A percentile compares a stretch with the other conserved stretches of the same genome.
Conservation (phyloP, 225 moss, liverwort and hornwort species). For the Asterella californica region DNA sequence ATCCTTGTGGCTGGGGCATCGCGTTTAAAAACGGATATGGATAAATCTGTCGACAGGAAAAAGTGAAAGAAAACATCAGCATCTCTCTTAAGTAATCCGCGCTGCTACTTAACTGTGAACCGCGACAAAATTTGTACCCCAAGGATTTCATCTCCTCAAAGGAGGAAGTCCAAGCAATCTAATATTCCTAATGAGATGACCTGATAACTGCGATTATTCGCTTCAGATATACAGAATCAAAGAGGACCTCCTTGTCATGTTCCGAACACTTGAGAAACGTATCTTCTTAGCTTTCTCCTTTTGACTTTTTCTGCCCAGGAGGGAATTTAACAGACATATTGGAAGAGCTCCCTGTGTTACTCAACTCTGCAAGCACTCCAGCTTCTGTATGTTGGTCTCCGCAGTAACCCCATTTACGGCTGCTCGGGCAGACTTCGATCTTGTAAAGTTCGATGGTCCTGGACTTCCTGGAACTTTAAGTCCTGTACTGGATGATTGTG, state of each 20-base stretch:
- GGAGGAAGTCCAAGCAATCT: not conserved
- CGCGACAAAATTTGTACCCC: not conserved
- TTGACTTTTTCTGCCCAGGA: slow-evolving; percentile 5
- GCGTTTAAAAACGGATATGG: slow-evolving; percentile 20
- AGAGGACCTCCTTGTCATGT: not conserved
- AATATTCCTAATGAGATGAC: not conserved
- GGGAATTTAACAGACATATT: not conserved
- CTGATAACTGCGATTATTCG: not conserved
- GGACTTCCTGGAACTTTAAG: slow-evolving; percentile 24
- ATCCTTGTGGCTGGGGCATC: slow-evolving; percentile 22
- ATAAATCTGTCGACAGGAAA: slow-evolving; percentile 12
- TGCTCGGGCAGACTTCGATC: slow-evolving; percentile 29
- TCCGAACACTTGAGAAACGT: not conserved
- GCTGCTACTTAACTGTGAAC: not conserved
- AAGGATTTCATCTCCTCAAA: not conserved
- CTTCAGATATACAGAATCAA: not conserved
- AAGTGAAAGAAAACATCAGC: not conserved
- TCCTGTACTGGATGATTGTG: slow-evolving; percentile 5
- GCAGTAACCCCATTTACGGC: too few relatives aligned
- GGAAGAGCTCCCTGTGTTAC: not conserved
- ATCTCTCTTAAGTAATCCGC: not conserved
- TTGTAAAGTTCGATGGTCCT: slow-evolving; percentile 10
- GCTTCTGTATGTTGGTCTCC: too few relatives aligned
- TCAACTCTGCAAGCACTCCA: too few relatives aligned
- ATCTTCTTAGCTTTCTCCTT: slow-evolving; percentile 27